phyloP scores from a whole-genome alignment of 306 rosid species.

The Coriaria nepalensis region DNA sequence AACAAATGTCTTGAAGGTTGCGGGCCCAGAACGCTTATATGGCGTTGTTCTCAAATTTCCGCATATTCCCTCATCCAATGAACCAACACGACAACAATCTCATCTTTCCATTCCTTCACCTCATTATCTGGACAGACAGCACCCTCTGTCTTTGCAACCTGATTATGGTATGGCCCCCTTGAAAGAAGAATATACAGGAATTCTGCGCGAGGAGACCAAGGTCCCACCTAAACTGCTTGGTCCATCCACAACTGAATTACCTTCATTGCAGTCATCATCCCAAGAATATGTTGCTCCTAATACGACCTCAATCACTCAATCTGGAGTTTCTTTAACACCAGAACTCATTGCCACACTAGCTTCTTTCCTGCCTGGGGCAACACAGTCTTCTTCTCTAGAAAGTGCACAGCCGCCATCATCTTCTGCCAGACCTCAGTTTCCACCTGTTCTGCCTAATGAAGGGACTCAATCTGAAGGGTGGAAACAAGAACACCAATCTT shows the following conservation, averaged over 20 bases:
- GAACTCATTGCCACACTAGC: conserved; percentile 90
- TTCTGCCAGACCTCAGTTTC: conserved; percentile 48
- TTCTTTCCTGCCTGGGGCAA: conserved; percentile 56
- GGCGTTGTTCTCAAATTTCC: conserved; percentile 97
- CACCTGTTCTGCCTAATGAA: conserved; percentile 28
- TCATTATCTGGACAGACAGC: conserved; percentile 57
- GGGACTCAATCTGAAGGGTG: conserved; percentile 53
- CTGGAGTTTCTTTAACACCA: conserved; percentile 75
- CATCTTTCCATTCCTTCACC: conserved; percentile 41
- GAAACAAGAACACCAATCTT: conserved; percentile 67
- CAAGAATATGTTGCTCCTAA: conserved; percentile 38
- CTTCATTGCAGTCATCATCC: conserved; percentile 41
- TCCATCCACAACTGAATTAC: conserved; percentile 35
- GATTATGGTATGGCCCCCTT: conserved; percentile 41
- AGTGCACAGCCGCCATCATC: conserved; percentile 36
- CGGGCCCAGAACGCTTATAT: conserved; percentile 91
- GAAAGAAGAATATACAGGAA: conserved; percentile 62
- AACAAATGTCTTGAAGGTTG: conserved; percentile 67
- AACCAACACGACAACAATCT: conserved; percentile 38
- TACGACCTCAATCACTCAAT: conserved; percentile 43
- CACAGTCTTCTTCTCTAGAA: conserved; percentile 45
- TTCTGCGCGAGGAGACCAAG: conserved; percentile 51
- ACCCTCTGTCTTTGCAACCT: conserved; percentile 36
- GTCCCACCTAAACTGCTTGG: conserved; percentile 37
- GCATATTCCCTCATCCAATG: conserved; percentile 26